Evolutionary conservation across 306 rosid genomes (phyloP).

Genomic region (Trifolium pratense): DNA sequence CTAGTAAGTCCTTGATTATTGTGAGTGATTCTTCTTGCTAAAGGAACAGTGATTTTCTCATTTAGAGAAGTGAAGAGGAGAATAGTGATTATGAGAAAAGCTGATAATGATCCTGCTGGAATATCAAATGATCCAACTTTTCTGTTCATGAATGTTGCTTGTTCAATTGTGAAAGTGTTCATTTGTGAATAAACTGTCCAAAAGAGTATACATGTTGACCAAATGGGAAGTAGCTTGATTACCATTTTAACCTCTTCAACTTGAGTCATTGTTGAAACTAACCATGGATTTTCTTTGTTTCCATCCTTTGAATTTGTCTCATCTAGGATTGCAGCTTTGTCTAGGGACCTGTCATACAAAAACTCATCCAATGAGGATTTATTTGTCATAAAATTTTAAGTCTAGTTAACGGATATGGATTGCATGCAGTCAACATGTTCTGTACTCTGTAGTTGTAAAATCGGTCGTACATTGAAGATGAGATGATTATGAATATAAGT

Average conservation of each 20-base stretch:
- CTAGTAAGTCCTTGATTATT: conserved; percentile 82
- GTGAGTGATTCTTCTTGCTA: conserved; percentile 75
- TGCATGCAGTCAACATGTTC: not conserved
- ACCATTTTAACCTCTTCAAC: conserved; percentile 96
- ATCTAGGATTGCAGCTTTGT: conserved; percentile 89
- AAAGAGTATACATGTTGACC: conserved; percentile 95
- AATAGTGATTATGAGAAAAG: conserved; percentile 71
- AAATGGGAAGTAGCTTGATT: conserved; percentile 77
- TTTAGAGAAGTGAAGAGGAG: conserved; percentile 85
- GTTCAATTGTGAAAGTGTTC: conserved; percentile 94
- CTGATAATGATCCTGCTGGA: conserved; percentile 84
- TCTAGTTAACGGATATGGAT: not conserved
- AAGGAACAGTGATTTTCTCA: conserved; percentile 73
- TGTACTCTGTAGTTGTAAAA: no score
- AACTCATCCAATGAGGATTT: conserved; percentile 15
- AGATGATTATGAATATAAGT: no score
- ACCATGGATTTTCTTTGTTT: conserved; percentile 61
- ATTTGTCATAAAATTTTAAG: conserved; percentile 22
- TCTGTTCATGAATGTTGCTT: conserved; percentile 90
- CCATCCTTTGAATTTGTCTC: conserved; percentile 46
- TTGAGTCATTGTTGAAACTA: conserved; percentile 74
- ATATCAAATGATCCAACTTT: conserved; percentile 57
- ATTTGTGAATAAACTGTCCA: conserved; percentile 96
- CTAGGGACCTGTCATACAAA: conserved; percentile 67
- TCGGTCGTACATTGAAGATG: no score